Conservation (phyloP, 495 filamentous ascomycete genomes). For the Aspergillus avenaceus region DNA sequence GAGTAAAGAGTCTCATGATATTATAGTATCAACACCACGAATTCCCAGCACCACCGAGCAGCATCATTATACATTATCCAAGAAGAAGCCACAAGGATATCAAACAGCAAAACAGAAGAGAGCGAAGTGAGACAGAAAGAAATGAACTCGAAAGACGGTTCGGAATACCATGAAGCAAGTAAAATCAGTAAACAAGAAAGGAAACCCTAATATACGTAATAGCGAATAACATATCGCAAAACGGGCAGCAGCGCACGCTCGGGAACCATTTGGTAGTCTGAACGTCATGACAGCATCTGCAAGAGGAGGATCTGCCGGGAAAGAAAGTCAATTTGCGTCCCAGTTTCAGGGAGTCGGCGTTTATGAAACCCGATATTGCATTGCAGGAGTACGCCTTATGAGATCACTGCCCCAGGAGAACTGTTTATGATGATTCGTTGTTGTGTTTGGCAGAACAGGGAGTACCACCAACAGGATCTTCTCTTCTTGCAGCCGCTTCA, state of each 20-base stretch:
- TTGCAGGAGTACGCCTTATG: neutral
- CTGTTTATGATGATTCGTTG: neutral
- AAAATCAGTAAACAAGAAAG: no score
- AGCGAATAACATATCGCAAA: no score
- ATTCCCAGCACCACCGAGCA: neutral
- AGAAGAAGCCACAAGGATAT: no score
- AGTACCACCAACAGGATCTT: neutral
- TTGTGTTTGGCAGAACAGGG: neutral
- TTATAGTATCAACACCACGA: neutral
- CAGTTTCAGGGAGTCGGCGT: neutral
- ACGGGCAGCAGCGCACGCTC: no score
- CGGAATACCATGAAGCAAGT: no score
- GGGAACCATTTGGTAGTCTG: neutral
- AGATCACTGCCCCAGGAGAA: neutral
- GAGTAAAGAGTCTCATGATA: neutral
- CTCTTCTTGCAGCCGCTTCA: neutral
- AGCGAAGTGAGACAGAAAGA: neutral
- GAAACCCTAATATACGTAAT: no score
- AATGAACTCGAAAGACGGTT: neutral
- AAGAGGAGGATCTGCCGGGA: neutral
- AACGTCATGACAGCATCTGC: neutral
- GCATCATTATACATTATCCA: neutral
- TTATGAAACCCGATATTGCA: neutral
- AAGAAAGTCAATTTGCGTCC: neutral
- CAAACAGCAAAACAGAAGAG: neutral